Evolutionary conservation across 768 basidiomycete genomes (phyloP).

Genomic region (Phlebiopsis gigantea): DNA sequence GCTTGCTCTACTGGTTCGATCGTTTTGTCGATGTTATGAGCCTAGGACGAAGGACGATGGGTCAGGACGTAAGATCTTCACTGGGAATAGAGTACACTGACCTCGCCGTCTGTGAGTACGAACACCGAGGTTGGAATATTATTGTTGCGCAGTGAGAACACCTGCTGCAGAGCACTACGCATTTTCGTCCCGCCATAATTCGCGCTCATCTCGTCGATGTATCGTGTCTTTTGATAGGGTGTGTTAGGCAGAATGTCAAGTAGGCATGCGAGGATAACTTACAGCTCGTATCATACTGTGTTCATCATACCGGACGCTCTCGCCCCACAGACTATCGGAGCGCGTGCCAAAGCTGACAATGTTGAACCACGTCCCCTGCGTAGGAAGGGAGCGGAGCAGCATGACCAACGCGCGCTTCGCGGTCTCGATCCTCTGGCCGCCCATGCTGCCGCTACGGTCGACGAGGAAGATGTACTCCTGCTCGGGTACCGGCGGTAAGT

Average conservation of each 20-base stretch:
- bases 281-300: conserved; percentile 32
- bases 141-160: conserved; percentile 30
- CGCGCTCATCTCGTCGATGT: conserved; percentile 37
- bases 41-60: background rate
- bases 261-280: conserved; percentile 17
- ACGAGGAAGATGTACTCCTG: conserved; percentile 62
- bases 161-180: conserved; percentile 31
- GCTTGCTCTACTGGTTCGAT: conserved; percentile 22
- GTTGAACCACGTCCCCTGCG: conserved; percentile 42
- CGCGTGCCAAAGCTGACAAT: conserved; percentile 47
- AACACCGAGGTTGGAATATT: conserved; percentile 43
- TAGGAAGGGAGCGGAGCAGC: conserved; percentile 46
- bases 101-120: conserved; percentile 55
- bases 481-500: conserved; percentile 33
- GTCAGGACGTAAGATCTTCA: background rate
- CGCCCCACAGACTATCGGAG: conserved; percentile 29
- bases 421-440: conserved; percentile 30
- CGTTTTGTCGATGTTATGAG: conserved; percentile 18
- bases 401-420: conserved; percentile 43
- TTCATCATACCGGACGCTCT: conserved; percentile 29
- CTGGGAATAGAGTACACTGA: conserved; percentile 17
- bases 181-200: conserved; percentile 51
- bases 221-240: conserved; percentile 6
- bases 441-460: conserved; percentile 57
- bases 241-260: conserved; percentile 44